These are phyloP conservation scores for Sporothrix mexicana DNA, from an alignment of 2,329 filamentous ascomycete genomes.

Conservation along the genomic window DNA sequence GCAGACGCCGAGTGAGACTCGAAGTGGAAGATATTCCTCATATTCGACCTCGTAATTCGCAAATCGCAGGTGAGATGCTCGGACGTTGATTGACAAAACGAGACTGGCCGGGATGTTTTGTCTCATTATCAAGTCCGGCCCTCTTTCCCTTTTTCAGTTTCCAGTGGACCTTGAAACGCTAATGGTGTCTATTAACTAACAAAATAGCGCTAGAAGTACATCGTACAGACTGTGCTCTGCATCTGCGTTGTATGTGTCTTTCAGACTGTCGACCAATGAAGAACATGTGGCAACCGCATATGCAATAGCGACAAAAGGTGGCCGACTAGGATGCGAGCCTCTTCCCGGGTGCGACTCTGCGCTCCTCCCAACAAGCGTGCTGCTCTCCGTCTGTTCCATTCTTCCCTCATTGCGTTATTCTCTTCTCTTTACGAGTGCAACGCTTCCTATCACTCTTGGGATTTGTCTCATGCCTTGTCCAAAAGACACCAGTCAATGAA, in stretches of 20 bases:
- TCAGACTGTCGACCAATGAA: not conserved
- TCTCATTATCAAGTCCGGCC: not conserved
- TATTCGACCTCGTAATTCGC: not conserved
- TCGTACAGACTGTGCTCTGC: not conserved
- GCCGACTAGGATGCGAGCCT: constrained; percentile 13
- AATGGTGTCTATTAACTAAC: too few species aligned
- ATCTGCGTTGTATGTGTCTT: not conserved
- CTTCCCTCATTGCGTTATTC: not conserved
- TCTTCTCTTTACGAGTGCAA: not conserved
- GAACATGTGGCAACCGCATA: constrained; percentile 16
- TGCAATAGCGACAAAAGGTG: constrained; percentile 17
- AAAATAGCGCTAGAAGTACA: constrained; percentile 11
- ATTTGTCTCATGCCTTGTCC: not conserved
- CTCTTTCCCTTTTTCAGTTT: not conserved
- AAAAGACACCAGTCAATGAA: not conserved
- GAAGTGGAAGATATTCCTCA: not conserved
- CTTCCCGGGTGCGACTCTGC: constrained; percentile 16
- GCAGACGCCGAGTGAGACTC: constrained; percentile 10
- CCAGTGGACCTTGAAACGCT: not conserved
- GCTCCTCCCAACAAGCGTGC: not conserved
- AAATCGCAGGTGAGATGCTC: not conserved
- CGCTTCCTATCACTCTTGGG: not conserved
- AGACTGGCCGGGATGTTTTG: not conserved
- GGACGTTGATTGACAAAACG: not conserved
- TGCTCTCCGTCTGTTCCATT: not conserved